These are phyloP conservation scores for Euptelea pleiosperma DNA, from an alignment of 164 flowering plant genomes.

Conservation along the genomic window DNA sequence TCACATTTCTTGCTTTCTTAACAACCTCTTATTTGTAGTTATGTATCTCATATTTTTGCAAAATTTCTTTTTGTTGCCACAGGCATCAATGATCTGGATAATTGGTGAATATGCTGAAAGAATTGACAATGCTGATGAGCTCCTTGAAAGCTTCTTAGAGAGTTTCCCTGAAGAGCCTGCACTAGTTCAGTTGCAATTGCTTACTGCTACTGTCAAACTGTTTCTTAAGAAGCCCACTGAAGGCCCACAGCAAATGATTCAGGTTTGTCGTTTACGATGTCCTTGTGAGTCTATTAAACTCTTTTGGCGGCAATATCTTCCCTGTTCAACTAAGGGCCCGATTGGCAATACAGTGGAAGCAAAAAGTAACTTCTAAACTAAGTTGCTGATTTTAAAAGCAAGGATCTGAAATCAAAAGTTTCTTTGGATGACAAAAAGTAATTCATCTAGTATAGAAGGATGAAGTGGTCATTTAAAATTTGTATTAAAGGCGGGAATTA, in stretches of 20 bases:
- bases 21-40: too few relatives aligned
- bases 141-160: conserved; percentile 95
- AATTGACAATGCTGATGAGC: conserved; percentile 99
- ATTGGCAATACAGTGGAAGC: too few relatives aligned
- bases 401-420: too few relatives aligned
- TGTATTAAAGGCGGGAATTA: too few relatives aligned
- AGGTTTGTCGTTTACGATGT: conserved; percentile 45
- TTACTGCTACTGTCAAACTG: conserved; percentile 94
- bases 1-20: conserved; percentile 1
- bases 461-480: too few relatives aligned
- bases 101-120: conserved; percentile 99
- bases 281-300: background rate
- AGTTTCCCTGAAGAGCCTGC: conserved; percentile 99
- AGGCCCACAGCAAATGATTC: conserved; percentile 99
- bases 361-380: too few relatives aligned
- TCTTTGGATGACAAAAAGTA: too few relatives aligned
- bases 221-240: conserved; percentile 98
- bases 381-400: too few relatives aligned
- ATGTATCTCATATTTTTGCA: background rate
- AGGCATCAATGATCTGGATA: conserved; percentile 99
- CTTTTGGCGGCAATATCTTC: too few relatives aligned
- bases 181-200: conserved; percentile 89
- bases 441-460: too few relatives aligned
- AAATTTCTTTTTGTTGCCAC: conserved; percentile 8
- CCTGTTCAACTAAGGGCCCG: too few relatives aligned